phyloP scores from a whole-genome alignment of 331 rosid genomes.

The Telfairia occidentalis region DNA sequence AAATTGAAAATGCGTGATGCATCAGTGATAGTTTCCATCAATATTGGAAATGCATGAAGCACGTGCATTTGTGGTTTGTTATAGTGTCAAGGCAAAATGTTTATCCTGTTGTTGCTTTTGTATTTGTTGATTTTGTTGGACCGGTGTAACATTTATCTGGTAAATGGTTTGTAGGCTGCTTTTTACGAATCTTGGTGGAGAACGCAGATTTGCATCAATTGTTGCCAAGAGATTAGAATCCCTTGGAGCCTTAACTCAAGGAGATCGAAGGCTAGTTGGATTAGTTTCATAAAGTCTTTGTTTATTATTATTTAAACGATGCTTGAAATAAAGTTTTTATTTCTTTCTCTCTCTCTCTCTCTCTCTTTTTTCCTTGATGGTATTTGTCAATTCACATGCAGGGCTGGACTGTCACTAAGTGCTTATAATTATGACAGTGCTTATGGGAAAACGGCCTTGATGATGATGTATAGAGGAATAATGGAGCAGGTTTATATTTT shows the following conservation, averaged over 20 bases:
- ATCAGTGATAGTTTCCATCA: neutral
- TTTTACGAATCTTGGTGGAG: constrained; percentile 94
- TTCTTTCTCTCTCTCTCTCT: no score
- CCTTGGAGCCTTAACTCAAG: constrained; percentile 97
- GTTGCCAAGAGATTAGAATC: constrained; percentile 97
- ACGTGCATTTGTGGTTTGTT: neutral
- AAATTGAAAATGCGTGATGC: neutral
- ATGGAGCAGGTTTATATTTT: constrained; percentile 71
- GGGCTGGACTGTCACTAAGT: constrained; percentile 90
- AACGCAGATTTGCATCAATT: constrained; percentile 93
- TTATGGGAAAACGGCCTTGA: constrained; percentile 76
- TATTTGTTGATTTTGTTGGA: neutral
- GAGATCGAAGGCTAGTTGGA: constrained; percentile 82
- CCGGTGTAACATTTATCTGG: neutral
- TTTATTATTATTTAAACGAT: constrained; percentile 10
- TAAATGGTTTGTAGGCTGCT: constrained; percentile 55
- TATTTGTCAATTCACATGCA: constrained; percentile 32
- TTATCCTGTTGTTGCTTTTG: neutral
- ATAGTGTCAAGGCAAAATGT: neutral
- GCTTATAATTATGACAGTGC: constrained; percentile 95
- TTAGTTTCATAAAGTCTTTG: constrained; percentile 10
- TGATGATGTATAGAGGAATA: constrained; percentile 84
- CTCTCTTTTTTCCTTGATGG: constrained; percentile 16
- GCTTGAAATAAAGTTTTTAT: constrained; percentile 7
- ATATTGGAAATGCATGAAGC: neutral